Evolutionary conservation across 2,329 filamentous ascomycete genomes (phyloP).

Genomic region (Chaetoscypha palmicola): DNA sequence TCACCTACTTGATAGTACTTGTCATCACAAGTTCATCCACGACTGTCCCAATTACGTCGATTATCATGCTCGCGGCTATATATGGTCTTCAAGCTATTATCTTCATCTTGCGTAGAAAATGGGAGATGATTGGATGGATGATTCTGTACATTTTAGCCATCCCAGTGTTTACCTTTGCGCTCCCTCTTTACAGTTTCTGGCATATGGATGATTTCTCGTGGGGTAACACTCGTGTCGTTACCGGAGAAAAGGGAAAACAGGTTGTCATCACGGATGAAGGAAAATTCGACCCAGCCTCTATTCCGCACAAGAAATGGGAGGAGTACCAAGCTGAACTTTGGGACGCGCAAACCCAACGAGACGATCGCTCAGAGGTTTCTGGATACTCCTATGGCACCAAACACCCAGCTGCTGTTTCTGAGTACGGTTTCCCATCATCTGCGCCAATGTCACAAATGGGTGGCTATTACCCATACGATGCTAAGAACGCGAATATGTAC

Average conservation of each 20-base stretch:
- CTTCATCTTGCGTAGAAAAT: constrained; percentile 92
- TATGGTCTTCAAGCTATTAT: constrained; percentile 96
- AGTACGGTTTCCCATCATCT: constrained; percentile 60
- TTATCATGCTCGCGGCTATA: constrained; percentile 87
- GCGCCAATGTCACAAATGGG: constrained; percentile 39
- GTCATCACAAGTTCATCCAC: constrained; percentile 52
- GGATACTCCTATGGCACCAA: constrained; percentile 93
- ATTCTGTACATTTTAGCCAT: constrained; percentile 87
- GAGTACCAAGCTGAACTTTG: constrained; percentile 97
- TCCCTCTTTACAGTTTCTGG: constrained; percentile 96
- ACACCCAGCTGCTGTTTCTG: constrained; percentile 50
- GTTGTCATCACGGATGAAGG: constrained; percentile 92
- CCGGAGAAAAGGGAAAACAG: constrained; percentile 87
- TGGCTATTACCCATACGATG: constrained; percentile 24
- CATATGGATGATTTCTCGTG: constrained; percentile 99
- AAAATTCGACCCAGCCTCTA: constrained; percentile 88
- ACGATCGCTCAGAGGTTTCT: constrained; percentile 80
- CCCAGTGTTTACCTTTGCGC: constrained; percentile 81
- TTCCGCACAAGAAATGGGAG: constrained; percentile 98
- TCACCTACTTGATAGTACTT: constrained; percentile 79
- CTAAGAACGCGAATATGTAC: constrained; percentile 29
- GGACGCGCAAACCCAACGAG: constrained; percentile 74
- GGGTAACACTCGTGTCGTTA: constrained; percentile 97
- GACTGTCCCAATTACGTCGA: constrained; percentile 76
- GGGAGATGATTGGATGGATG: constrained; percentile 99